These are phyloP conservation scores for Lactifluus subvellereus DNA, from an alignment of 768 basidiomycete species.

Conservation along the genomic window DNA sequence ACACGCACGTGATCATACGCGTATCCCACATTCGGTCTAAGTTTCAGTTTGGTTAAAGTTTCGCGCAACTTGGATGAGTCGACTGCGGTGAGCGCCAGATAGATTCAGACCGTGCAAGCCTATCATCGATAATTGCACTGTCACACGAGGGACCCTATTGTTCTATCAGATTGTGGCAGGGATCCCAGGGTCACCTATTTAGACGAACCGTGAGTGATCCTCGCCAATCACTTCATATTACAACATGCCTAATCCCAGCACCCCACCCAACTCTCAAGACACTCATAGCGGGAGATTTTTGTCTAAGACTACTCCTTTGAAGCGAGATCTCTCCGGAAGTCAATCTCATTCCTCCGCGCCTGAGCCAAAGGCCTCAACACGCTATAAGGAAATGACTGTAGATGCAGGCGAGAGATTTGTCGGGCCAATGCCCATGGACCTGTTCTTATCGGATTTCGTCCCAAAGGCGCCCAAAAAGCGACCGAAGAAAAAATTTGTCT, in stretches of 20 bases:
- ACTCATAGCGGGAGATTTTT: too few relatives aligned
- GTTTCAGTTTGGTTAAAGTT: too few relatives aligned
- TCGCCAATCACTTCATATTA: neutral
- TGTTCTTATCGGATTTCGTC: neutral
- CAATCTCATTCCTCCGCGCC: too few relatives aligned
- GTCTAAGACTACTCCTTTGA: too few relatives aligned
- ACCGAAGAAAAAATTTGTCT: neutral
- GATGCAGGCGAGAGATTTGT: conserved; percentile 9
- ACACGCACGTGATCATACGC: too few relatives aligned
- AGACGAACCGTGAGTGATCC: neutral
- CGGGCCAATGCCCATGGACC: neutral
- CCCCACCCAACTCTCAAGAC: neutral
- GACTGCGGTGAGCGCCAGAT: too few relatives aligned
- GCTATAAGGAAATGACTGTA: conserved; percentile 1
- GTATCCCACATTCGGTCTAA: too few relatives aligned
- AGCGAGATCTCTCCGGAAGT: too few relatives aligned
- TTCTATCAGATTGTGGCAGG: neutral
- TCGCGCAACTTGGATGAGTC: too few relatives aligned
- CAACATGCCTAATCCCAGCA: too few relatives aligned
- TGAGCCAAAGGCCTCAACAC: neutral
- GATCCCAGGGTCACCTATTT: neutral
- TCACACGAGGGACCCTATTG: neutral
- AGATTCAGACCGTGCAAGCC: neutral
- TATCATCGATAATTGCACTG: neutral
- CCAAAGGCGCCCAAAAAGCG: neutral